These are phyloP conservation scores for Galerina sulciceps DNA, from an alignment of 768 basidiomycete genomes.

Conservation along the genomic window DNA sequence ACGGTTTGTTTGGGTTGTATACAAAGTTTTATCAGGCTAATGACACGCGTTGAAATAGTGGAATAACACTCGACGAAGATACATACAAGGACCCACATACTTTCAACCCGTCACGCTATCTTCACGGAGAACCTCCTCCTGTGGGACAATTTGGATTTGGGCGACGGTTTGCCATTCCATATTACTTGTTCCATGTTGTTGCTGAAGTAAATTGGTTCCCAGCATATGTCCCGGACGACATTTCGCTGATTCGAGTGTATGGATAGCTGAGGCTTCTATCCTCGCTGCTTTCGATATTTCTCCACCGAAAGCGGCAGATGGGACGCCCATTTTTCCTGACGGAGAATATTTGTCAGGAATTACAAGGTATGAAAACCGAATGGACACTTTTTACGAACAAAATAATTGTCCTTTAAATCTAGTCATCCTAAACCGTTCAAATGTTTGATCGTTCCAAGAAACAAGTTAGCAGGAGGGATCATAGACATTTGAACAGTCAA, in stretches of 20 bases:
- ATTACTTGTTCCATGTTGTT: neutral
- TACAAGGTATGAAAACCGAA: slow-evolving; percentile 28
- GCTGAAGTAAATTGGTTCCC: neutral
- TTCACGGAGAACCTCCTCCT: slow-evolving; percentile 29
- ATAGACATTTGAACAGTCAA: no score
- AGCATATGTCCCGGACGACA: slow-evolving; percentile 44
- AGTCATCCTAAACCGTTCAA: slow-evolving; percentile 31
- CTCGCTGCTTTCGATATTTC: slow-evolving; percentile 32
- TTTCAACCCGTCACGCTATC: slow-evolving; percentile 31
- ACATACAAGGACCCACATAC: slow-evolving; percentile 26
- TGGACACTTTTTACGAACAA: no score
- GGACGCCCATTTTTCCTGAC: slow-evolving; percentile 32
- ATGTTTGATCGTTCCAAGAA: slow-evolving; percentile 27
- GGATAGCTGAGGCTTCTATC: slow-evolving; percentile 30
- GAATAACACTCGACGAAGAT: slow-evolving; percentile 28
- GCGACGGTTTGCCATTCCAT: slow-evolving; percentile 19
- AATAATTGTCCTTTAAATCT: no score
- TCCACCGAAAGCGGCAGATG: slow-evolving; percentile 14
- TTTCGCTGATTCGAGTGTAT: slow-evolving; percentile 45
- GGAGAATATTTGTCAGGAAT: slow-evolving; percentile 35
- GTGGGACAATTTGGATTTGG: slow-evolving; percentile 31
- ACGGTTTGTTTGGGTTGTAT: slow-evolving; percentile 12
- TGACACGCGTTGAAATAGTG: slow-evolving; percentile 13
- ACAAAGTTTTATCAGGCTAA: no score
- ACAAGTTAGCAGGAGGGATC: slow-evolving; percentile 9